Base-by-base conservation (phyloP, 2,329 filamentous ascomycete species). In the Exophiala lecanii-corni region DNA sequence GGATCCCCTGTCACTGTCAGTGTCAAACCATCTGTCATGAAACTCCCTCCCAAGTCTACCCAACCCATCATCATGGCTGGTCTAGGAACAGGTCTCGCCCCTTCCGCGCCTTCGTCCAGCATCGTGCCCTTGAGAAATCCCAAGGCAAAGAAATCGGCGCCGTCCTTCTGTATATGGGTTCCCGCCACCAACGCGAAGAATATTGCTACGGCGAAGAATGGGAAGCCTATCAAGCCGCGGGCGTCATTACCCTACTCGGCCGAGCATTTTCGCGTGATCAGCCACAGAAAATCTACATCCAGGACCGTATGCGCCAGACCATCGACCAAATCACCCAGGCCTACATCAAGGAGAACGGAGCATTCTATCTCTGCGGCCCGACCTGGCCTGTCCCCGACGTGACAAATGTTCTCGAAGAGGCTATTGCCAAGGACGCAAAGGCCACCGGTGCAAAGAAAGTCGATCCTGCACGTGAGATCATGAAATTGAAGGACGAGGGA, bases 351-450 rank as follows among this genome's bases (percentile, higher is more conserved):
- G 80, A 96, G 55, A 84, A 92, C 57, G 92, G 92, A 43, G 83
- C 84, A 23, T 98, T 98, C 72, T 98, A 98, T 69, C 82, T 98
- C 13, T 98, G 92, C 64, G 92, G 92, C 33, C 92, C 92, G 20
- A 98, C 92, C 1, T 98, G 92, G 92, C 92, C 92, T 9, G 92
- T 98, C 42, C 92, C 92, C 5, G 92, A 98, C 69, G 91, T 98
- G 40, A 96, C 89, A 1, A 82, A 82, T 55, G 92, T 98, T 49
- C 71, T 98, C 45, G 82, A 94, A 76, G 92, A 98, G 74, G 91
- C 91, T 16, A 88, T 97, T 56, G 80, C 80, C 36, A 71, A 73
- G 21, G 84, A 95, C 60, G 86, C 82, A 35, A 81, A 79, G 74
- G 67, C 66, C 36, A 72, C 65, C 10, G 66, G 67, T 50, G 79